Evolutionary conservation across 305 asterid species (phyloP).

Genomic region (Fraxinus nigra): DNA sequence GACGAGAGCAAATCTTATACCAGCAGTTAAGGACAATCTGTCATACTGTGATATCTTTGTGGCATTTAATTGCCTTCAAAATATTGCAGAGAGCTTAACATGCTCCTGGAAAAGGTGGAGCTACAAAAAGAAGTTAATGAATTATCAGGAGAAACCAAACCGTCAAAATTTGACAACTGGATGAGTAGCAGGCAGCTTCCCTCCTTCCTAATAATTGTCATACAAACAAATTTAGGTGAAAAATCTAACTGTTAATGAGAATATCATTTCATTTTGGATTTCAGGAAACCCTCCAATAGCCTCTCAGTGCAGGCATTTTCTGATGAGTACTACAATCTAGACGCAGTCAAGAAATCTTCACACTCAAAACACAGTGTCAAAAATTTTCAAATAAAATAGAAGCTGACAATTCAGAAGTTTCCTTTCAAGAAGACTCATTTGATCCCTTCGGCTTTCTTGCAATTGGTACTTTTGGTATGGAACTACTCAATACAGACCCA

Average conservation of each 20-base stretch:
- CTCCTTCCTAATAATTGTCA: not conserved
- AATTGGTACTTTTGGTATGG: constrained; percentile 77
- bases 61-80: constrained; percentile 10
- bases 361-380: constrained; percentile 24
- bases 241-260: constrained; percentile 11
- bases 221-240: constrained; percentile 13
- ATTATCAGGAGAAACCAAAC: not conserved
- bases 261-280: constrained; percentile 23
- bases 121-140: not conserved
- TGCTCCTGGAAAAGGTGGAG: not conserved
- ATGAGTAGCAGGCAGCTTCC: constrained; percentile 10
- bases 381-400: constrained; percentile 30
- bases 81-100: constrained; percentile 5
- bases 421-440: constrained; percentile 40
- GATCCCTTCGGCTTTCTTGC: constrained; percentile 71
- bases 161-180: not conserved
- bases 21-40: not conserved
- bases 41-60: not conserved
- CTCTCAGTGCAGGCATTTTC: constrained; percentile 35
- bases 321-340: constrained; percentile 44
- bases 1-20: not conserved
- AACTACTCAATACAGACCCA: constrained; percentile 47
- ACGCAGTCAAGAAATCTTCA: constrained; percentile 36
- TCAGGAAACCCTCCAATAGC: constrained; percentile 47
- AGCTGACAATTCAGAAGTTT: constrained; percentile 27